Percentiles rank a stretch among this genome's conserved stretches.
Evolutionary conservation across 805 yeast genomes (phyloP).

Genomic region (Schwanniomyces polymorphus): DNA sequence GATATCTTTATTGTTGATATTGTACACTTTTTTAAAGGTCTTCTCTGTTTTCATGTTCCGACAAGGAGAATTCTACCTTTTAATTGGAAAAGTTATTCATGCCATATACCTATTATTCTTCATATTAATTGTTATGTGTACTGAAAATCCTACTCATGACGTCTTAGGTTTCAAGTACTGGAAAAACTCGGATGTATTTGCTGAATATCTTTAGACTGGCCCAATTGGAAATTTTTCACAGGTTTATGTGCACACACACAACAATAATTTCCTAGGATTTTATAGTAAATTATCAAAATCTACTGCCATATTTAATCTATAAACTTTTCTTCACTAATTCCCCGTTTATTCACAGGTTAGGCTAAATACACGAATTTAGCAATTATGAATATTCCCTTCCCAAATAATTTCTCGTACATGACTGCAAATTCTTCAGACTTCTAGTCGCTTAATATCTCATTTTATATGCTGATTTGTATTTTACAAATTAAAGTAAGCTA

Average conservation of each 20-base stretch:
- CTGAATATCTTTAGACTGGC: conserved; percentile 30
- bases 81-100: conserved; percentile 16
- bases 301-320: too few species aligned
- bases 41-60: conserved; percentile 17
- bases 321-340: too few species aligned
- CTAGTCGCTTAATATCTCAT: too few species aligned
- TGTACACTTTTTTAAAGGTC: conserved; percentile 18
- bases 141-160: conserved; percentile 18
- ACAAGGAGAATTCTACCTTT: conserved; percentile 21
- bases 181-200: conserved; percentile 21
- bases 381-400: too few species aligned
- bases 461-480: too few species aligned
- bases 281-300: conserved; percentile 57
- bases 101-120: conserved; percentile 16
- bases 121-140: conserved; percentile 19
- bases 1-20: conserved; percentile 37
- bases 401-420: too few species aligned
- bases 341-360: too few species aligned
- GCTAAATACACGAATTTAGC: too few species aligned
- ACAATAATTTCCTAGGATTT: too few species aligned
- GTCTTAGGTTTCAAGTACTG: conserved; percentile 21
- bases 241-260: neutral
- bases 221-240: neutral
- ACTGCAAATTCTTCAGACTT: too few species aligned
- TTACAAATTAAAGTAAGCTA: too few species aligned